Conservation (phyloP, 345 rosid species). For the Eucalyptus viminalis region DNA sequence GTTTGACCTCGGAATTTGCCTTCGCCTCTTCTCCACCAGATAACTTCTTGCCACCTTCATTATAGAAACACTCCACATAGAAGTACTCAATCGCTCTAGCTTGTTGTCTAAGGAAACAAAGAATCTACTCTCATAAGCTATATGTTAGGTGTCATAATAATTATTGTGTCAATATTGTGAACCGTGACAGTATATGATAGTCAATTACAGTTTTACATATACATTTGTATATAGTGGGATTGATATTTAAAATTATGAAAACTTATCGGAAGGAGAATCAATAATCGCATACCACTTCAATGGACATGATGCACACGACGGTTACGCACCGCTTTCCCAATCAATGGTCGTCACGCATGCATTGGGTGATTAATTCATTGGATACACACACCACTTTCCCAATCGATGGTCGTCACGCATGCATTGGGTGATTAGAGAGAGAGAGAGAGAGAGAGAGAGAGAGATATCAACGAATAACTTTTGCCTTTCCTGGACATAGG, state of each 20-base stretch:
- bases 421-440: too few relatives aligned
- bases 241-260: not conserved
- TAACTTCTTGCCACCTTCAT: not conserved
- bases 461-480: not conserved
- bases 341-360: not conserved
- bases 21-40: not conserved
- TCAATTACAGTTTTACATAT: not conserved
- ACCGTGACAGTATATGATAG: rapidly evolving
- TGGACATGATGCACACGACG: not conserved
- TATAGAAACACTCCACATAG: not conserved
- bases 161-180: not conserved
- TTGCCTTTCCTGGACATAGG: not conserved
- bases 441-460: too few relatives aligned
- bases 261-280: not conserved
- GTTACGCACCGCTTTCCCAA: not conserved
- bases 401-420: too few relatives aligned
- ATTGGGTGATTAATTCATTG: not conserved
- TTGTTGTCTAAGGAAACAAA: not conserved
- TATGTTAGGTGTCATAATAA: not conserved
- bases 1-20: not conserved
- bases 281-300: not conserved
- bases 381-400: not conserved
- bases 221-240: not conserved
- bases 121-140: not conserved
- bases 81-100: not conserved